Base-by-base conservation (phyloP, 78 protist genomes). In the Isochrysis galbana region DNA sequence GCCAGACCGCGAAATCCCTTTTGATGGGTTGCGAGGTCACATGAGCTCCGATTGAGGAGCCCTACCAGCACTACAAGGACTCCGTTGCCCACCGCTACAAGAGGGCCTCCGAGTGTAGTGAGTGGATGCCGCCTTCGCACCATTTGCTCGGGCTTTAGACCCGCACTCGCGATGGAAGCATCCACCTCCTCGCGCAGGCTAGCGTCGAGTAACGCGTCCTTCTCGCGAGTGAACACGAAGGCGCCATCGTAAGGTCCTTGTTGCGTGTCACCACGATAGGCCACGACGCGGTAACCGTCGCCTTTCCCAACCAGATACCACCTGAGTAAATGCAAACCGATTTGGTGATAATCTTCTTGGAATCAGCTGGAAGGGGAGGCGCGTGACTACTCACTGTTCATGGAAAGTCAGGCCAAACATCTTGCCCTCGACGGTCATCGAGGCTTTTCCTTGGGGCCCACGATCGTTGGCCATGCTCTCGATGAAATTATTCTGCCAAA, bases 341-440 rank as follows among this genome's bases (percentile, higher is more conserved):
- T n/a, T n/a, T n/a, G n/a, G n/a, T n/a, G n/a, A n/a, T n/a, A n/a
- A n/a, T n/a, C n/a, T n/a, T n/a, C n/a, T n/a, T n/a, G n/a, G n/a
- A n/a, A n/a, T n/a, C n/a, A n/a, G n/a, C n/a, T n/a, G n/a, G n/a
- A n/a, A n/a, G n/a, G n/a, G n/a, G n/a, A n/a, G n/a, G n/a, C n/a
- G n/a, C n/a, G n/a, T n/a, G n/a, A n/a, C n/a, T n/a, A n/a, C n/a
- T n/a, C n/a, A n/a, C 34, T 77, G 19, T 54, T 80, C 88, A 38
- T 80, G n/a, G 54, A 80, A 80, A 17, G 88, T 80, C 41, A 80
- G 88, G 39, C 88, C 88, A 22, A 80, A 80, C 88, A 80, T 80
- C 55, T 80, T 80, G 55, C 88, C 88, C 23, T 39, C 48, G 11
- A 77, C 86, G 38, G 32, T 22, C 47, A 77, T 5, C 29, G 17